Conservation (phyloP, 371 early-diverging fungal genomes). For the Lichtheimia ramosa region DNA sequence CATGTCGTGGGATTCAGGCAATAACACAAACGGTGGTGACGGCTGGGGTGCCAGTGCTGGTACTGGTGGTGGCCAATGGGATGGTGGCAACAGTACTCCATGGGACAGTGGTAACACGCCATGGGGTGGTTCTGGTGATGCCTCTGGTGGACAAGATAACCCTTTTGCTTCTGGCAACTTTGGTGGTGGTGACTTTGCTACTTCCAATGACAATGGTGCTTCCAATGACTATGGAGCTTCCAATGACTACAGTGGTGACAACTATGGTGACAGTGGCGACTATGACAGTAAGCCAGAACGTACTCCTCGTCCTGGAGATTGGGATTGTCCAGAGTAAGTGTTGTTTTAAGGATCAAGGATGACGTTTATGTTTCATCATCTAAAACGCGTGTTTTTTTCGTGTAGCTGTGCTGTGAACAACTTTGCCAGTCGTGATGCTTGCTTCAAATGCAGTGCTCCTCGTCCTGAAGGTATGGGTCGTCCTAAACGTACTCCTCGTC, state of each 20-base stretch:
- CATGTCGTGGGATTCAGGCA: conserved; percentile 25
- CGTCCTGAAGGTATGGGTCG: conserved; percentile 20
- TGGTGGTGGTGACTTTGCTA: neutral
- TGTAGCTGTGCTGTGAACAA: conserved; percentile 67
- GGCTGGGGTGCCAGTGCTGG: conserved; percentile 15
- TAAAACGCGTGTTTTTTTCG: conserved; percentile 6
- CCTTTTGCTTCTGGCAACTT: conserved; percentile 7
- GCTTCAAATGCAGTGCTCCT: conserved; percentile 63
- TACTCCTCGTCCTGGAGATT: conserved; percentile 61
- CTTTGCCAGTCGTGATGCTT: conserved; percentile 61
- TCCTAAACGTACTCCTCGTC: conserved; percentile 20
- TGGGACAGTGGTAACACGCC: conserved; percentile 13
- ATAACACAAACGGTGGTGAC: conserved; percentile 14
- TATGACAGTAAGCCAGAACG: conserved; percentile 4
- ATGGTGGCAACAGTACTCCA: conserved; percentile 3
- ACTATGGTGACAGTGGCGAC: conserved; percentile 6
- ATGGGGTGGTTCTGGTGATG: conserved; percentile 13
- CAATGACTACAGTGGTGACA: conserved; percentile 1
- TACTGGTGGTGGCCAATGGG: conserved; percentile 13
- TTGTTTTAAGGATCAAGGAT: neutral
- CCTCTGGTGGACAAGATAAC: conserved; percentile 9
- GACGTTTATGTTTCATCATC: neutral
- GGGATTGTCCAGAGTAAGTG: conserved; percentile 63
- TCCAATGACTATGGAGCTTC: conserved; percentile 8
- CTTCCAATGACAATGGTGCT: neutral